These are phyloP conservation scores for Dryas octopetala DNA, from an alignment of 306 rosid genomes.

Conservation along the genomic window DNA sequence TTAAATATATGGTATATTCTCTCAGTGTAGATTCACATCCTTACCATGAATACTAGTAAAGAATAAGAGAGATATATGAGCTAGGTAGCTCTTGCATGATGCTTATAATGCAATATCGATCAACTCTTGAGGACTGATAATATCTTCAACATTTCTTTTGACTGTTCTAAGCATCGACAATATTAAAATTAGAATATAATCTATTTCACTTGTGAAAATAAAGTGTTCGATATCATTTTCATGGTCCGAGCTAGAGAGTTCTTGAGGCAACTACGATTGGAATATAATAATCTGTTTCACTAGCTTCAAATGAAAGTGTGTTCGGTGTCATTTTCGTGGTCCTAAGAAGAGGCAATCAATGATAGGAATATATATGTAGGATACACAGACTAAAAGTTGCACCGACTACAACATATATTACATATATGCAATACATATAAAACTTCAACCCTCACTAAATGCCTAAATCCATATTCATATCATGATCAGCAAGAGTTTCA, in stretches of 20 bases:
- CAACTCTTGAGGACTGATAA: not conserved
- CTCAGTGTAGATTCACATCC: not conserved
- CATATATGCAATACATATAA: too few relatives aligned
- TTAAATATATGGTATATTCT: not conserved
- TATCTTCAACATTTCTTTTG: not conserved
- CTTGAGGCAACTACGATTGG: not conserved
- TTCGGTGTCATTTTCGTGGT: not conserved
- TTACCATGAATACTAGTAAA: not conserved
- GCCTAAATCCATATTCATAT: not conserved
- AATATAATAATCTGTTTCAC: not conserved
- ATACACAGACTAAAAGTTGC: not conserved
- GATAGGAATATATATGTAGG: not conserved
- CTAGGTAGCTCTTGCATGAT: too few relatives aligned
- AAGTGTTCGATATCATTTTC: constrained; percentile 6
- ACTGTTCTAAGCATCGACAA: not conserved
- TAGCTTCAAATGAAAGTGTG: not conserved
- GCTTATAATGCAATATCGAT: not conserved
- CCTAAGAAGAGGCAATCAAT: not conserved
- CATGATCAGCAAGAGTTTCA: too few relatives aligned
- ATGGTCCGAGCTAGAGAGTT: not conserved
- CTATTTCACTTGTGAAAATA: not conserved
- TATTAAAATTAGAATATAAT: not conserved
- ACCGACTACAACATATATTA: not conserved
- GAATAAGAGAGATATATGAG: not conserved
- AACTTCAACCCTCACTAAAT: too few relatives aligned